A percentile compares a stretch with the other conserved stretches of the same genome.
phyloP scores from a whole-genome alignment of 1,284 basidiomycete genomes.

The Laetiporus sulphureus region DNA sequence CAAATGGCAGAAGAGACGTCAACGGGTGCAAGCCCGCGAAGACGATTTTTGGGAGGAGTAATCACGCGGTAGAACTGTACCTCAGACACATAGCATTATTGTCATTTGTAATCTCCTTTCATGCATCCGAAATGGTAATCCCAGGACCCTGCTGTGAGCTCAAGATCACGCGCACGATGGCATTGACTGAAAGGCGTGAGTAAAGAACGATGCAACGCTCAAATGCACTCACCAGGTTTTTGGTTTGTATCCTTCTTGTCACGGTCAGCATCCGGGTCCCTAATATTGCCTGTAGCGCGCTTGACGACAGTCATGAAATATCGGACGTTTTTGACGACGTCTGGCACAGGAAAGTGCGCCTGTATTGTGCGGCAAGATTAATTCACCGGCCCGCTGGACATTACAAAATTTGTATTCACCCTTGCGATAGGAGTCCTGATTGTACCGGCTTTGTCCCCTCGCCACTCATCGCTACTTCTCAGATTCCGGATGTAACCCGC shows the following conservation, averaged over 20 bases:
- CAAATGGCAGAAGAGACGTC: conserved; percentile 14
- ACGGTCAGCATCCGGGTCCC: conserved; percentile 31
- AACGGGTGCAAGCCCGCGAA: background rate
- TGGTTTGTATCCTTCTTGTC: conserved; percentile 26
- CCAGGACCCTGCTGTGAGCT: conserved; percentile 85
- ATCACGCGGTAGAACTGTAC: no score
- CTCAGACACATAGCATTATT: conserved; percentile 2
- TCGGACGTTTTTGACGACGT: conserved; percentile 76
- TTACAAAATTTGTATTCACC: conserved; percentile 30
- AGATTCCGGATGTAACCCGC: conserved; percentile 75
- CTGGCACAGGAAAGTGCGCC: conserved; percentile 69
- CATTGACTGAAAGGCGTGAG: conserved; percentile 46
- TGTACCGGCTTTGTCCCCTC: conserved; percentile 82
- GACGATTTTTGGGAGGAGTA: background rate
- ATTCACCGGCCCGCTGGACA: background rate
- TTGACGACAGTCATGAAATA: conserved; percentile 78
- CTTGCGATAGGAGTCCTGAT: conserved; percentile 77
- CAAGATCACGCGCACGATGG: conserved; percentile 71
- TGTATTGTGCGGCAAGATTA: conserved; percentile 28
- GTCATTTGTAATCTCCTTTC: conserved; percentile 9
- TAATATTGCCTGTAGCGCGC: conserved; percentile 62
- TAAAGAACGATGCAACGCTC: background rate
- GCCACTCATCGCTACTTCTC: conserved; percentile 87
- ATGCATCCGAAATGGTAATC: conserved; percentile 61
- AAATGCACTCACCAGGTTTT: conserved; percentile 31